Base-by-base conservation (phyloP, 1,139 yeast genomes). In the Geotrichum fermentans region DNA sequence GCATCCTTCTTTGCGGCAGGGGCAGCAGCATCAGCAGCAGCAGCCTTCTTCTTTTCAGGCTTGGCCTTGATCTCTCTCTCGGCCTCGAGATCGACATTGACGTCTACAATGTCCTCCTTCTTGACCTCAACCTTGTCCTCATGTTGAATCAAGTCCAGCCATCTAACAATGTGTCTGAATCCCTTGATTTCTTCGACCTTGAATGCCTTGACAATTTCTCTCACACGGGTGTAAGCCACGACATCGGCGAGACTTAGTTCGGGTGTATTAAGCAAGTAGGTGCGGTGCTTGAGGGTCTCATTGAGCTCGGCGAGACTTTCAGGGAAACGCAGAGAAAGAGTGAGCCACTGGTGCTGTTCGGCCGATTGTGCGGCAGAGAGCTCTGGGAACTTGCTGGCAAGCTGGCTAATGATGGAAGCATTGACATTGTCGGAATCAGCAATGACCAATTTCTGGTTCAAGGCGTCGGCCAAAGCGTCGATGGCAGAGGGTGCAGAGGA, bases 121-220 rank as follows among this genome's bases (percentile, higher is more conserved):
- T 83, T 78, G 41, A 83, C 74, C 48, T 83, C 78, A 40, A 83
- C 74, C 39, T 80, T 55, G 39, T 67, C 54, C 53, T 74, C 67
- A 64, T 81, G 78, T 72, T 92, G 97, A 55, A 92, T 71, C 61
- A 86, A 77, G 61, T 88, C 96, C 20, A 79, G 78, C 97, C 97
- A 92, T 75, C 97, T 83, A 55, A 88, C 72, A 54, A 89, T 73
- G 68, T 90, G 97, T 75, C 97, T 84, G 65, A 69, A 68, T 44
- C 69, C 66, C 48, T 78, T 76, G 53, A 76, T 59, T 52, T 80
- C 79, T 38, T 79, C 82, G 32, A 72, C 69, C 37, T 78, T 67
- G 78, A 88, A 78, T 53, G 73, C 69, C 52, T 73, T 69, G 32
- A 85, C 79, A 51, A 78, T 57, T 45, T 89, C 84, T 58, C 78